Base-by-base conservation (phyloP, 176 grass and related monocot species). In the Triticum timopheevii region DNA sequence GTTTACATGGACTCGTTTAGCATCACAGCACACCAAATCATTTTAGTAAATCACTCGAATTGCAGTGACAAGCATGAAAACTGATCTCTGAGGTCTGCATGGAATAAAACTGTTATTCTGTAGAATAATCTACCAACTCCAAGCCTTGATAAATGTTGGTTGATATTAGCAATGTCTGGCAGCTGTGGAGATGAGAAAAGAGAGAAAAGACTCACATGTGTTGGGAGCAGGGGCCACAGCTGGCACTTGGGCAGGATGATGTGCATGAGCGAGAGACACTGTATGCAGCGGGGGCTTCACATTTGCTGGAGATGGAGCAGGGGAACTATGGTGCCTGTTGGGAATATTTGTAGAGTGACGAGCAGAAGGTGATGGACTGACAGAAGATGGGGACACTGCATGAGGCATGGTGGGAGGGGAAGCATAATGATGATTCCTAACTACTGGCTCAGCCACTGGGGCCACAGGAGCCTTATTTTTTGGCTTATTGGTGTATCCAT, bases 351-450 rank as follows among this genome's bases (percentile, higher is more conserved):
- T 61, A 73, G 87, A 66, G 74, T 25, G 89, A 56, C 13, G 38
- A 68, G 69, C 58, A 79, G 38, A 87, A 77, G 90, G 85, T 7
- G 69, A 47, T 62, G 87, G 82, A 80, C 61, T 80, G 45, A 49
- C 45, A 73, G 58, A 84, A 31, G 58, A 80, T 24, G 89, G 84
- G 13, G 69, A 58, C 80, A 65, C 3, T 67, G 4, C 71, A 91
- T 68, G 87, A 63, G 74, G 81, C 54, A 86, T 77, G 85, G 87
- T 45, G 72, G 70, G 13, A 67, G 76, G 88, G 77, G 69, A 84
- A 95, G 87, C 38, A 54, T 52, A 84, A 82, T 79, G 90, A 38
- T 88, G 77, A 83, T 80, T 86, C 77, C 50, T 84, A 83, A 80
- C 42, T 87, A 67, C 59, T 61, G 84, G 65, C 69, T 84, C 68